Evolutionary conservation across 2,329 filamentous ascomycete species (phyloP), one percentile per base, ranked within the genome.

Genomic region (Chaetomium olivaceum): DNA sequence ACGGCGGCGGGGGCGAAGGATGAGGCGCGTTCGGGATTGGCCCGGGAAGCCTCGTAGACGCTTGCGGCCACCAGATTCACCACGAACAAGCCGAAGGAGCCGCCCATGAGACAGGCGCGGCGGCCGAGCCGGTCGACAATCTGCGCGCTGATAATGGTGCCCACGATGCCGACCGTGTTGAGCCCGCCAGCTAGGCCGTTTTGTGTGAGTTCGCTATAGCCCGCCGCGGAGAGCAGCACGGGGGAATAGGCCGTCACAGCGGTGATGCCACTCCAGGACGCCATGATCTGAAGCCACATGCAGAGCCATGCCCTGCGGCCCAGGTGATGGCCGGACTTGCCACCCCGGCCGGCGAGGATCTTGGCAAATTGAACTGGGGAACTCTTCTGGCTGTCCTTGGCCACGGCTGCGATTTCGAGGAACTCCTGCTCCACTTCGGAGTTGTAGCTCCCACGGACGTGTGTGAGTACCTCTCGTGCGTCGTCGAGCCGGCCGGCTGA

Each of bases 91-190:
- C 75, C 72, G 19, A 73, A 71, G 3, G 79, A 72, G 39, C 79
- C 79, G 16, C 73, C 72, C 70, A 81, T 79, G 25, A 82, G 67
- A 67, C 80, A 81, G 9, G 61, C 68, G 25, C 73, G 75, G 61
- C 82, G 78, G 23, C 83, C 82, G 7, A 84, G 71, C 1, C 78
- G 77, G 70, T 85, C 83, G 36, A 85, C 78, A 12, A 85, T 80
- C 58, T 82, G 79, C 2, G 82, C 80, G 61, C 79, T 81, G 64
- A 83, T 81, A 43, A 83, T 80, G 2, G 82, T 85, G 1, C 81
- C 82, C 2, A 83, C 67, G 29, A 85, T 81, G 14, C 82, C 82
- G 58, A 85, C 76, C 0, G 81, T 84, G 71, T 84, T 85, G 19
- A 83, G 72, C 6, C 81, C 79, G 6, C 83, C 83, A 1, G 82